phyloP scores from a whole-genome alignment of 2,329 filamentous ascomycete genomes.

The Pseudohalonectria lignicola region DNA sequence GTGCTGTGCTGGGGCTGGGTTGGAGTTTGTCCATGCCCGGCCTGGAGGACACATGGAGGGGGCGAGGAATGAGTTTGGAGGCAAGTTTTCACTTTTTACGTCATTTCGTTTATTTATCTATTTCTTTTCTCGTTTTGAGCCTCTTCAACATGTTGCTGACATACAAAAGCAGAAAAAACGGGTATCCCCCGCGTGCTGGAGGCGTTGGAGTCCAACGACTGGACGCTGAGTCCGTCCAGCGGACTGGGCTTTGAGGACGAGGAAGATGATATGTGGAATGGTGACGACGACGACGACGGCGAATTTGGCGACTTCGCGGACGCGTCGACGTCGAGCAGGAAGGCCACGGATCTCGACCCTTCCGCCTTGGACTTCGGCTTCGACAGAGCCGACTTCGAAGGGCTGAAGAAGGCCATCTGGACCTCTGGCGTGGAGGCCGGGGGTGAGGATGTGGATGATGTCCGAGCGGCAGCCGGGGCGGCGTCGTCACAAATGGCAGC shows the following conservation, averaged over 20 bases:
- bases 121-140: background rate
- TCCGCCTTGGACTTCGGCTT: constrained; percentile 40
- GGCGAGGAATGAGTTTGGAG: constrained; percentile 46
- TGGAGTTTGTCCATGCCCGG: constrained; percentile 50
- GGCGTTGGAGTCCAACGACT: constrained; percentile 56
- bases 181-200: constrained; percentile 44
- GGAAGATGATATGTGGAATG: constrained; percentile 6
- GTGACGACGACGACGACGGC: constrained; percentile 18
- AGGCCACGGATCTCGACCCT: constrained; percentile 26
- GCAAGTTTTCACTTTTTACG: constrained; percentile 21
- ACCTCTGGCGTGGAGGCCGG: constrained; percentile 17
- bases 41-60: constrained; percentile 23
- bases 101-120: background rate
- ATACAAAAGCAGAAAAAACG: constrained; percentile 13
- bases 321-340: constrained; percentile 11
- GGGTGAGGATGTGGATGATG: constrained; percentile 7
- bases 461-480: no score
- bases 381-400: constrained; percentile 40
- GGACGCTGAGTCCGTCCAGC: constrained; percentile 22
- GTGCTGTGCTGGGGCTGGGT: constrained; percentile 39
- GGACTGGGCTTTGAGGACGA: constrained; percentile 7
- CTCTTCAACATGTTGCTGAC: no score
- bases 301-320: constrained; percentile 21
- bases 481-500: background rate
- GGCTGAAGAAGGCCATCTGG: constrained; percentile 41